Evolutionary conservation across 345 rosid genomes (phyloP).

Genomic region (Gossypium sturtianum): DNA sequence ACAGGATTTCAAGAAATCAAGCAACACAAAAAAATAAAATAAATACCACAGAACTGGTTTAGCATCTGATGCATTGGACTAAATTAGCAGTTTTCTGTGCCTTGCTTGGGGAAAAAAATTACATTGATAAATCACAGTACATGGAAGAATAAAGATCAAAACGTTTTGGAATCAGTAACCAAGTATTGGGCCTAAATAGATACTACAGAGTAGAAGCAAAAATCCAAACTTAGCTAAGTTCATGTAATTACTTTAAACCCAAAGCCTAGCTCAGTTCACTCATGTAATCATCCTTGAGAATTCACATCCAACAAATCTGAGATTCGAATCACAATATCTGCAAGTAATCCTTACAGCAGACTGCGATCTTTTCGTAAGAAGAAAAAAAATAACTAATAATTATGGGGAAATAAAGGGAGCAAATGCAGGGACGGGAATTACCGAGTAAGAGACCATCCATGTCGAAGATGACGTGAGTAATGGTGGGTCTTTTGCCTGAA

Average conservation of each 20-base stretch:
- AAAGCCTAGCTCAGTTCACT: neutral
- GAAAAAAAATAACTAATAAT: neutral
- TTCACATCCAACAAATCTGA: neutral
- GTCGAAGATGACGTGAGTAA: slow-evolving; percentile 90
- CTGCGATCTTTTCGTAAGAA: neutral
- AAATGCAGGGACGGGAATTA: slow-evolving; percentile 14
- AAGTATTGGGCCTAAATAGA: neutral
- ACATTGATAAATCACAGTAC: neutral
- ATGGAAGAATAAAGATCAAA: neutral
- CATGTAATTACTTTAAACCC: too few species aligned
- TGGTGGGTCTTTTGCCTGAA: slow-evolving; percentile 31
- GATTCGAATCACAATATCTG: neutral
- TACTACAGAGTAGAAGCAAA: neutral
- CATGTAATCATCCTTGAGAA: neutral
- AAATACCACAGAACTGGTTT: neutral
- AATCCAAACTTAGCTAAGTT: neutral
- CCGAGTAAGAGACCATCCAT: slow-evolving; percentile 97
- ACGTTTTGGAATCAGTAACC: neutral
- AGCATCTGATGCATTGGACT: neutral
- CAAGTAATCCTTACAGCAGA: neutral
- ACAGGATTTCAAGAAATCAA: neutral
- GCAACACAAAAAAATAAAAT: neutral
- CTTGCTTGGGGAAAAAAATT: neutral
- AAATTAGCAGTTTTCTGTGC: neutral
- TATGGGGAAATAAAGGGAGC: too few species aligned